Evolutionary conservation across 1,139 yeast genomes (phyloP).

Genomic region (Blastobotrys persicus): DNA sequence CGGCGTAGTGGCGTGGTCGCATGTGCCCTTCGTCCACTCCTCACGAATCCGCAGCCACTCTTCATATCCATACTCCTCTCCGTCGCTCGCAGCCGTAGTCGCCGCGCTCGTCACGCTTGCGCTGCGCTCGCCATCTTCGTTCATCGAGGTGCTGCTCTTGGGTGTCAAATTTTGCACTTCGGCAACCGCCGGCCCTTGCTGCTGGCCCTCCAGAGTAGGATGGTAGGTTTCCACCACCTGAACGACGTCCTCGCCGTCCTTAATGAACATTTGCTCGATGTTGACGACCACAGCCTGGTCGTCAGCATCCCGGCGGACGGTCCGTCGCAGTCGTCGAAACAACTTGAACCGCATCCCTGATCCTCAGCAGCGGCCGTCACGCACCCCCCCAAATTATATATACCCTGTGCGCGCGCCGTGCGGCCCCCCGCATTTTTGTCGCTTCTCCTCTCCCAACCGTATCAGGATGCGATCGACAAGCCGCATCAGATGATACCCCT

Average conservation of each 20-base stretch:
- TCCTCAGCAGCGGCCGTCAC: too few species aligned
- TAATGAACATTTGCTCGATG: slow-evolving; percentile 3
- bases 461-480: too few species aligned
- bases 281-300: neutral
- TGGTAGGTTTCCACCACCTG: too few species aligned
- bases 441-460: too few species aligned
- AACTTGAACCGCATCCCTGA: neutral
- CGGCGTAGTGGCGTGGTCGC: slow-evolving; percentile 16
- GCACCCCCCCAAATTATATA: too few species aligned
- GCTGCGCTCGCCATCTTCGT: neutral
- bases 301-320: neutral
- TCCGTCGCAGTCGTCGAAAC: neutral
- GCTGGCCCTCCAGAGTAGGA: too few species aligned
- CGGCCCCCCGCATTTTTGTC: too few species aligned
- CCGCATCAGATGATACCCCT: too few species aligned
- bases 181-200: too few species aligned
- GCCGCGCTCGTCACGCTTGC: neutral
- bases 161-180: neutral
- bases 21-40: slow-evolving; percentile 30
- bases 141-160: neutral
- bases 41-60: slow-evolving; percentile 33
- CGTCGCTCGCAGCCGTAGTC: slow-evolving; percentile 19
- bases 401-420: neutral
- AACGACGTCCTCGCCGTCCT: slow-evolving; percentile 2
- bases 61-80: slow-evolving; percentile 33